Conservation (phyloP, 2,329 filamentous ascomycete species). For the Microsporum ferrugineum region DNA sequence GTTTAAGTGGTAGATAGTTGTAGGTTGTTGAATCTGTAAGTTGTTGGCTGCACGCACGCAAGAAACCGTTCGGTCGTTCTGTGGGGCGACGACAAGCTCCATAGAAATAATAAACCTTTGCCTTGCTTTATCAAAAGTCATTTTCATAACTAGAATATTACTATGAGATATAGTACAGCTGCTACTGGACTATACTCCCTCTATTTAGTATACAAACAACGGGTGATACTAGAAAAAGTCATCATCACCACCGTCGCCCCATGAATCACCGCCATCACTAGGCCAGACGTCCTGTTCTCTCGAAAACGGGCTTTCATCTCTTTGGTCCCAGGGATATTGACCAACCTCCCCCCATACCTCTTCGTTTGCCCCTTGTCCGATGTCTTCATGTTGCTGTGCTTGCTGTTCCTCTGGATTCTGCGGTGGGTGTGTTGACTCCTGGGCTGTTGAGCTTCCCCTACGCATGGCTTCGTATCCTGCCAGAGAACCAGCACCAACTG, state of each 20-base stretch:
- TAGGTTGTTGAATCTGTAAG: not conserved
- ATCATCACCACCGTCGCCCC: not conserved
- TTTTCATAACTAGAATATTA: not conserved
- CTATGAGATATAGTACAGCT: not conserved
- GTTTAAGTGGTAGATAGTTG: not conserved
- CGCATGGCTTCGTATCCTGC: conserved; percentile 55
- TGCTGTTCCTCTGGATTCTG: conserved; percentile 3
- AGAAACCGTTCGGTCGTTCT: not conserved
- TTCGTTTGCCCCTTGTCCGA: conserved; percentile 16
- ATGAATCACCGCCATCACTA: not conserved
- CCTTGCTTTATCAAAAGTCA: not conserved
- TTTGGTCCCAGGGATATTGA: conserved; percentile 7
- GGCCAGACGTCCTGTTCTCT: conserved; percentile 21
- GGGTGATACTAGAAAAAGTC: not conserved
- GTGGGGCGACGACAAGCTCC: not conserved
- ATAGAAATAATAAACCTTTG: not conserved
- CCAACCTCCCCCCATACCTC: conserved; percentile 26
- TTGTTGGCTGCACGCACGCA: not conserved
- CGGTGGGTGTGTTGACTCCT: conserved; percentile 11
- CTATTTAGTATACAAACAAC: not conserved
- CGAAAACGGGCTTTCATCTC: conserved; percentile 8
- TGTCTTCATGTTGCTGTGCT: not conserved
- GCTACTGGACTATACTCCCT: not conserved
- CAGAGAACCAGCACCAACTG: conserved; percentile 46
- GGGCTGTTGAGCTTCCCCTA: conserved; percentile 25